Evolutionary conservation across 306 rosid species (phyloP).

Genomic region (Vigna nakashimae): DNA sequence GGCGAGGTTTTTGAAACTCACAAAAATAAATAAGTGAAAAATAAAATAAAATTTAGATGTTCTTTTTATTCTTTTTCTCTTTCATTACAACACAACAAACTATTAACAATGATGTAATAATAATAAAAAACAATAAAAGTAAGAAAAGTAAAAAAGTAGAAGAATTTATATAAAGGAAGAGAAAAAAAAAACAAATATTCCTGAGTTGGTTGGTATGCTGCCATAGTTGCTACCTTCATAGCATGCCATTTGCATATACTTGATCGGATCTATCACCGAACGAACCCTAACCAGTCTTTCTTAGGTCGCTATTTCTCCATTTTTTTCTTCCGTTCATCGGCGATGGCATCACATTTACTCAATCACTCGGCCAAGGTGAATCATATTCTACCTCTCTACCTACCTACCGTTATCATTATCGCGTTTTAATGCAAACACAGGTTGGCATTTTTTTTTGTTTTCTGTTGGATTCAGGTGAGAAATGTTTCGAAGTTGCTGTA

Average conservation of each 20-base stretch:
- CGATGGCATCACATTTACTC: conserved; percentile 69
- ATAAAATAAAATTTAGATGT: no score
- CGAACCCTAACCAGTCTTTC: conserved; percentile 43
- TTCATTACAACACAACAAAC: no score
- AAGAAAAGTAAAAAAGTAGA: neutral
- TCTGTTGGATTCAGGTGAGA: conserved; percentile 60
- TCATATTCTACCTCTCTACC: neutral
- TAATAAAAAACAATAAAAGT: neutral
- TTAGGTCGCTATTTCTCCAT: neutral
- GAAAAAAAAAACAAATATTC: neutral
- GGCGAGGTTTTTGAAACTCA: no score
- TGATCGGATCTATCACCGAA: conserved; percentile 46
- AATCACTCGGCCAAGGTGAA: conserved; percentile 77
- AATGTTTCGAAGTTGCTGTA: conserved; percentile 68
- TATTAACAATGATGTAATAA: neutral
- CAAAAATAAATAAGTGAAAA: no score
- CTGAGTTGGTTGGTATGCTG: conserved; percentile 7
- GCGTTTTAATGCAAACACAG: neutral
- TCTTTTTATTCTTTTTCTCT: no score
- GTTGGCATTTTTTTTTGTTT: neutral
- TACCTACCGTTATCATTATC: neutral
- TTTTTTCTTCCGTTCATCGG: neutral
- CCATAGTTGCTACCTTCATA: conserved; percentile 22
- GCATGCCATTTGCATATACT: conserved; percentile 23
- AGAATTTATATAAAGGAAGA: neutral